Evolutionary conservation across 768 basidiomycete genomes (phyloP), one percentile per base, ranked within the genome.

Genomic region (Suillus variegatus): DNA sequence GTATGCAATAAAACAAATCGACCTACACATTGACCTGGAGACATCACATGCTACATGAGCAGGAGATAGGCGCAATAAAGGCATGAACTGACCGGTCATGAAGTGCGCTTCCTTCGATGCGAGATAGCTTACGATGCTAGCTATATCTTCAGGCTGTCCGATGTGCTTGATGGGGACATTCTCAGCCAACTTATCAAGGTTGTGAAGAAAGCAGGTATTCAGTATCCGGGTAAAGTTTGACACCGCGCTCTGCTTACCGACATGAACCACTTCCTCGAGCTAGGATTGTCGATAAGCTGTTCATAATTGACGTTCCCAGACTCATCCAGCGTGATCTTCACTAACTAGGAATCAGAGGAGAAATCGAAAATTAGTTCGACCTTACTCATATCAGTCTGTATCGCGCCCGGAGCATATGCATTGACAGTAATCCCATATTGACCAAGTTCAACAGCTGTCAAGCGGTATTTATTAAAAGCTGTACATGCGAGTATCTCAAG

Each of bases 391-490:
- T 65, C 55, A 0, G 77, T 81, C 0, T 70, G 49, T 51, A 78
- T 75, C 18, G 64, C 9, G 4, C 80, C 78, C 0, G 82, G 82
- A 3, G 79, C 77, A 62, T 83, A 81, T 1, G 78, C 71, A 58
- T 82, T 81, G 4, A 80, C 81, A 0, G 79, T 81, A 41, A 82
- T 81, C 10, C 70, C 67, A 65, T 80, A 65, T 18, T 71, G 58
- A 1, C 74, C 77, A 35, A 79, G 70, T 66, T 82, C 81, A 12
- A 70, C 22, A 32, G 73, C 68, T 69, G 25, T 52, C 9, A 18
- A 25, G 25, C 16, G 16, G 18, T 20, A 63, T 22, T 61, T 22
- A 64, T 25, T 46, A 54, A 6, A 10, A 12, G n/a, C 32, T 5
- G 8, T 14, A 1, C 22, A 22, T 1, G 16, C 36, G 51, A 36